phyloP scores from a whole-genome alignment of 1,284 basidiomycete genomes.

The Sporisorium scitamineum region DNA sequence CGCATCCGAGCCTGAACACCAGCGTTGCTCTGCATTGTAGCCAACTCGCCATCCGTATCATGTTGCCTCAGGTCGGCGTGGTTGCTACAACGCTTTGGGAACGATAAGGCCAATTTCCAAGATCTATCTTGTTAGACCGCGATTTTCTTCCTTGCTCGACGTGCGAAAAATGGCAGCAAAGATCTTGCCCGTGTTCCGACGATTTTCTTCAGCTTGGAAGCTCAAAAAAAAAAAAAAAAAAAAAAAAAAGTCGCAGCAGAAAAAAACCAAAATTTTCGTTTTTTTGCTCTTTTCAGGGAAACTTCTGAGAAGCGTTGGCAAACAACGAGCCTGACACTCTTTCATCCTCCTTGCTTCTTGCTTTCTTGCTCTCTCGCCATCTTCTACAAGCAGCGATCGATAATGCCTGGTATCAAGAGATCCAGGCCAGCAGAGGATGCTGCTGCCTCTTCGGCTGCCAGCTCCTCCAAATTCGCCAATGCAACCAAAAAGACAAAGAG shows the following conservation, averaged over 20 bases:
- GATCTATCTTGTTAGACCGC: neutral
- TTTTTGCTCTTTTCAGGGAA: neutral
- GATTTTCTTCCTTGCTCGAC: neutral
- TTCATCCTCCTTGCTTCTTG: neutral
- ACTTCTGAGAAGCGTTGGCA: neutral
- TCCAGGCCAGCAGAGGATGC: conserved; percentile 42
- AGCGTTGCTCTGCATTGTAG: no score
- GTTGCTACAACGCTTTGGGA: no score
- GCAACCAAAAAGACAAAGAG: conserved; percentile 36
- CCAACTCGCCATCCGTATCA: no score
- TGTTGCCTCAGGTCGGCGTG: no score
- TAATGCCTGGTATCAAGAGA: conserved; percentile 55
- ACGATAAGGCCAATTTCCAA: neutral
- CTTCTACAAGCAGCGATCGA: conserved; percentile 10
- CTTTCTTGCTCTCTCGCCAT: conserved; percentile 1
- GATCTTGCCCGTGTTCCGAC: neutral
- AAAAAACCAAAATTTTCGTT: neutral
- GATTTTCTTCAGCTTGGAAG: conserved; percentile 1
- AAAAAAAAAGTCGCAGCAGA: neutral
- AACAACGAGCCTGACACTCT: neutral
- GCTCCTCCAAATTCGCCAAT: conserved; percentile 29
- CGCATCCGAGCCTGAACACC: no score
- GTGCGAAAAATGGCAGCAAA: neutral
- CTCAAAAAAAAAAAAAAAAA: conserved; percentile 6
- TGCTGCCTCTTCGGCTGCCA: conserved; percentile 31